A percentile compares a stretch with the other conserved stretches of the same genome.
Evolutionary conservation across 495 filamentous ascomycete genomes (phyloP).

Genomic region (Penicillium samsonianum): DNA sequence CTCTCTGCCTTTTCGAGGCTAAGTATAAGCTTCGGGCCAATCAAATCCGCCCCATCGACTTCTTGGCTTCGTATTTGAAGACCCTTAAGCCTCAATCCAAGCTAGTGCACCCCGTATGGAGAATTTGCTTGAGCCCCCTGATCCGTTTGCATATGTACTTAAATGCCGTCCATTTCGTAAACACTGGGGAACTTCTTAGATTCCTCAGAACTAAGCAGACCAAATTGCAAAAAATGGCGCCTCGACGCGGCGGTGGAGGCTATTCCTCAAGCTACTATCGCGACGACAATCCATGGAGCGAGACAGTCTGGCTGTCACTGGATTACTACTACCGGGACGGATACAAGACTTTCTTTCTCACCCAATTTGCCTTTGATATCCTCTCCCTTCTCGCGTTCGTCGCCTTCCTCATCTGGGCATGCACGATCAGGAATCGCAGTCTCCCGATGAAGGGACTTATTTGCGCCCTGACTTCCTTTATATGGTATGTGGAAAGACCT

Average conservation of each 20-base stretch:
- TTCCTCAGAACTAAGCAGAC: too few species aligned
- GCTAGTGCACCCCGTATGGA: background rate
- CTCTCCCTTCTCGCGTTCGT: slow-evolving; percentile 22
- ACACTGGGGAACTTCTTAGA: background rate
- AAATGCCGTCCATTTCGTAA: background rate
- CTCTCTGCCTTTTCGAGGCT: background rate
- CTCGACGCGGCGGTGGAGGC: slow-evolving; percentile 22
- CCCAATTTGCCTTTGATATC: slow-evolving; percentile 22
- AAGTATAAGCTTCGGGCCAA: background rate
- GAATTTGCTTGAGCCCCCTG: slow-evolving; percentile 10
- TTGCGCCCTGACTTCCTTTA: slow-evolving; percentile 11
- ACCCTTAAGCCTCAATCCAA: slow-evolving; percentile 2
- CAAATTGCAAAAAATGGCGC: slow-evolving; percentile 14
- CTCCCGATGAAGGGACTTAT: slow-evolving; percentile 18
- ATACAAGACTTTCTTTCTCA: slow-evolving; percentile 9
- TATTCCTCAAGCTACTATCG: background rate
- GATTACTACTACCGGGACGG: background rate
- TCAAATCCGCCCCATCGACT: background rate
- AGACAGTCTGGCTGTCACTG: slow-evolving; percentile 1
- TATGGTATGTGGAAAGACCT: slow-evolving; percentile 15
- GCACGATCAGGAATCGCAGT: slow-evolving; percentile 18
- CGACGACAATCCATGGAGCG: slow-evolving; percentile 15
- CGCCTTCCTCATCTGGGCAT: slow-evolving; percentile 27
- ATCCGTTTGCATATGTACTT: background rate
- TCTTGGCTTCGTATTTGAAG: slow-evolving; percentile 11